Base-by-base conservation (phyloP, 306 rosid species). In the Cicer judaicum region DNA sequence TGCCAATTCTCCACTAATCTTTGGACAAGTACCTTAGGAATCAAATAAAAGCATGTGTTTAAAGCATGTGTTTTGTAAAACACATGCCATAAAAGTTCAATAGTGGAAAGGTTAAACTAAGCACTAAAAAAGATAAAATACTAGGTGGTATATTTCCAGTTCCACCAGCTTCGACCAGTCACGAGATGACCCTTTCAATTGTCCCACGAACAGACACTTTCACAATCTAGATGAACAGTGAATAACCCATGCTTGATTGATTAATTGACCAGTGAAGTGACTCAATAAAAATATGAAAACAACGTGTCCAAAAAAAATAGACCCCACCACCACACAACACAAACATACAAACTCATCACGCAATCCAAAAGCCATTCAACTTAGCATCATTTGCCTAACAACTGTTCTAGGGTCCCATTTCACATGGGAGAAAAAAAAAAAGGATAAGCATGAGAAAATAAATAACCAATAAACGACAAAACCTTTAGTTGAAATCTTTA, bases 361-460 rank as follows among this genome's bases (percentile, higher is more conserved):
- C 70, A 78, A 78, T 40, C 57, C 62, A 70, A 64, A 62, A 77
- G 71, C 54, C 59, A 67, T 56, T 78, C 87, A 67, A 73, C 60
- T 68, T 40, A 21, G 44, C 74, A 73, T 80, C 14, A 19, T 19
- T 19, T 72, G 72, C 56, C 56, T 70, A 75, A 76, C 55, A 24
- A 54, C 21, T 19, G 21, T 19, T 19, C 21, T 19, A 44, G 86
- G 74, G 77, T 52, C 84, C 81, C 59, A 50, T 69, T 67, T 75
- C 81, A 78, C 76, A 75, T 75, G 84, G 62, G 39, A 68, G 21
- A 19, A 19, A 19, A 19, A 19, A 19, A n/a, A 29, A 40, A 18
- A n/a, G 40, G 79, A 75, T 85, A 79, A 67, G 72, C 82, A 40
- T 44, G 7, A 40, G 40, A 62, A 8, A 64, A 62, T 6, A 56